Evolutionary conservation across 208 protist species (phyloP), one percentile per base, ranked within the genome.

Genomic region (Sergeia podlipaevii): DNA sequence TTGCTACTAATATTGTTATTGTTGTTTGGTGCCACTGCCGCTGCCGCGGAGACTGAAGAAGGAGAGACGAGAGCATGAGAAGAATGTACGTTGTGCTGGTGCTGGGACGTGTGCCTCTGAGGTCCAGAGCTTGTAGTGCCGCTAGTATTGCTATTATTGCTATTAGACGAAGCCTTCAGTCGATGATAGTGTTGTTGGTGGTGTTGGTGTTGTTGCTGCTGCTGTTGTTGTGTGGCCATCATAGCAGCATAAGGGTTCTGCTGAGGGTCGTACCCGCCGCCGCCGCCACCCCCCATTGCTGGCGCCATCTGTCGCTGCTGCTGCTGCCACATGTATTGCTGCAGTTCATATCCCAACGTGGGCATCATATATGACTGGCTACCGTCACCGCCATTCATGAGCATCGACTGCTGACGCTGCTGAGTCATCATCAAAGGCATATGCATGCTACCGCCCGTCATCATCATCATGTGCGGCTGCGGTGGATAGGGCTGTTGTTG

Each of bases 11-110:
- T 52, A 43, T 30, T 70, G 38, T 15, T 65, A 28, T 17, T 65
- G 21, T 24, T 70, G 34, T 50, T 63, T 44, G 50, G 38, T 69
- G 60, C 36, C 29, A 39, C 27, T 57, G 58, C 26, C 44, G 48
- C 23, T 52, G 41, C 27, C 50, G 58, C 37, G 53, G 39, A 24
- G 44, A 18, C 42, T 70, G 54, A 34, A 56, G 4, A 23, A 52
- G 41, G 48, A 26, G 3, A 7, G 7, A 34, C 17, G 17, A 33
- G 2, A 24, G 38, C 17, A n/a, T 3, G 8, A 17, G 17, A 15
- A 17, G 4, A 6, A 17, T 20, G 24, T 15, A 20, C 39, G 7
- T 5, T 5, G 17, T 15, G 24, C 13, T 36, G 42, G 43, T 27
- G 5, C 4, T 27, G 43, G 43, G 4, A n/a, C 4, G 15, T 27